Base-by-base conservation (phyloP, 805 yeast species). In the Clavispora fructus region DNA sequence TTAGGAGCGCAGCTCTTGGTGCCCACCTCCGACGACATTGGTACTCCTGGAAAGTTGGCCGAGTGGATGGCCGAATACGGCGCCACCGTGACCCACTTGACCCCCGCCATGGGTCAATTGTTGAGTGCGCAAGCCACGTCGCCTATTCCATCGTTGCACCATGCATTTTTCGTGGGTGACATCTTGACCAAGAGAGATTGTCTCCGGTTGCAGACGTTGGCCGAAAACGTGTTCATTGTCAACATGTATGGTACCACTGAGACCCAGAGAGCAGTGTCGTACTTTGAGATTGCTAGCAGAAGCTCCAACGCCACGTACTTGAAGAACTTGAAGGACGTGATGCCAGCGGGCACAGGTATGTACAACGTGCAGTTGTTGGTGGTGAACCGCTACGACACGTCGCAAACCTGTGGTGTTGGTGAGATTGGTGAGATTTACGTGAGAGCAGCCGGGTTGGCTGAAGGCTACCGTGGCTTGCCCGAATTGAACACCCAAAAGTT, bases 211-310 rank as follows among this genome's bases (percentile, higher is more conserved):
- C 99, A 94, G 65, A 81, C 94, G 1, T 76, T 94, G 58, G 98
- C 98, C 12, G 83, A 83, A 63, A 92, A 94, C 60, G 95, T 88
- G 45, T 73, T 68, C 62, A 92, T 94, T 61, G 95, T 94, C 55
- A 94, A 94, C 69, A 94, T 94, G 99, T 94, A 94, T 65, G 99
- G 99, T 60, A 94, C 99, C 35, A 94, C 99, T 10, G 99, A 94
- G 68, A 94, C 99, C 13, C 99, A 95, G 74, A 81, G 99, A 63
- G 94, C 99, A 1, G 99, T 94, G 25, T 91, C 98, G 0, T 94
- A 80, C 68, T 95, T 80, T 69, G 95, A 89, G 64, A 92, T 95
- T 51, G 82, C 87, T 38, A 80, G 95, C 27, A 75, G 88, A 54
- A 62, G 75, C 19, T 62, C 75, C 39, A 90, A 91, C 63, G 77